Conservation (phyloP, 352 stramenopile genomes). For the Phytophthora foliorum region DNA sequence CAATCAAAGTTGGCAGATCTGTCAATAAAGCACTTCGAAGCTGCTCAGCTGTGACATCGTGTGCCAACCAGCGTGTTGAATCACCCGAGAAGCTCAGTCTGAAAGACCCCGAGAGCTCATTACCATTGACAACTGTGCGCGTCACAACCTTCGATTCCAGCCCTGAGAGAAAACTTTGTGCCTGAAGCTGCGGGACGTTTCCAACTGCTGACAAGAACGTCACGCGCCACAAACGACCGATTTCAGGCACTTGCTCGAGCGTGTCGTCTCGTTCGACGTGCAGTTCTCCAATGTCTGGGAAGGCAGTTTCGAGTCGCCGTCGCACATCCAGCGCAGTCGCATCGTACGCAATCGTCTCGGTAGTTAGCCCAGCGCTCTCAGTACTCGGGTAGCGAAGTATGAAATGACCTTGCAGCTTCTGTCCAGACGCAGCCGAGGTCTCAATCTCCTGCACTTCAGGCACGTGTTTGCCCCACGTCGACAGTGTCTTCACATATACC, state of each 20-base stretch:
- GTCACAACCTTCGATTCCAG: constrained; percentile 77
- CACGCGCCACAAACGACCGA: constrained; percentile 88
- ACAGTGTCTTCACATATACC: constrained; percentile 94
- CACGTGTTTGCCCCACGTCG: constrained; percentile 86
- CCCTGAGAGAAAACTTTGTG: constrained; percentile 78
- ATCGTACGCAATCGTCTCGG: constrained; percentile 78
- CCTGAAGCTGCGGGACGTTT: constrained; percentile 79
- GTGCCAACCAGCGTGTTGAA: constrained; percentile 63
- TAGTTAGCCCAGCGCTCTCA: constrained; percentile 23
- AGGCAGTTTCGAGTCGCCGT: constrained; percentile 61
- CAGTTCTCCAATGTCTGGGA: constrained; percentile 57
- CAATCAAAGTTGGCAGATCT: constrained; percentile 64
- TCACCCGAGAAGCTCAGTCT: constrained; percentile 75
- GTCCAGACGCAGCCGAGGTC: constrained; percentile 74
- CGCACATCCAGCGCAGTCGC: constrained; percentile 70
- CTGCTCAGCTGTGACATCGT: constrained; percentile 75
- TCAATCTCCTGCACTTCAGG: constrained; percentile 94
- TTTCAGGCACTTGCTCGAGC: constrained; percentile 65
- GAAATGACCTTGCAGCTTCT: constrained; percentile 92
- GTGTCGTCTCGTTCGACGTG: constrained; percentile 65
- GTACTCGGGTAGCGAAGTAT: constrained; percentile 46
- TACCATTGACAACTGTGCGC: constrained; percentile 84
- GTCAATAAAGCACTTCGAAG: constrained; percentile 62
- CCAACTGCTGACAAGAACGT: constrained; percentile 92
- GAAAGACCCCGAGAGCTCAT: constrained; percentile 91